phyloP scores from a whole-genome alignment of 2,329 filamentous ascomycete genomes.

The Aureobasidium sp. region DNA sequence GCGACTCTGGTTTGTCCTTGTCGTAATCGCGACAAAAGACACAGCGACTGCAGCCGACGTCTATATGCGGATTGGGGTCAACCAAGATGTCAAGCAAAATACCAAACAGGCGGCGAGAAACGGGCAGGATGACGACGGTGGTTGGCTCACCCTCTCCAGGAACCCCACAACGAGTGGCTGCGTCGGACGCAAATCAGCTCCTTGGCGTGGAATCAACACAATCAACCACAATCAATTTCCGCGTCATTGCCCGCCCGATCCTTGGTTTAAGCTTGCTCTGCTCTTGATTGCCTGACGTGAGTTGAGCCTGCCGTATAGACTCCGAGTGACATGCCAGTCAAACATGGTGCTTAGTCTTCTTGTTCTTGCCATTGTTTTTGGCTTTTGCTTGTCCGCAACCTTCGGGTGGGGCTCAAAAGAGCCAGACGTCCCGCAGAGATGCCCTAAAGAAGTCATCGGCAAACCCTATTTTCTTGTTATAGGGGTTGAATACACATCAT shows the following conservation, averaged over 20 bases:
- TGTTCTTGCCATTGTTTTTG: background rate
- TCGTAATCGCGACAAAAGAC: background rate
- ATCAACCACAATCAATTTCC: background rate
- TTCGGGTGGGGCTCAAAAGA: background rate
- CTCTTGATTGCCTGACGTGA: background rate
- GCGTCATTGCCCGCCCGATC: background rate
- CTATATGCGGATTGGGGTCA: background rate
- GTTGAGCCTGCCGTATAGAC: background rate
- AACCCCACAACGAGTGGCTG: conserved; percentile 1
- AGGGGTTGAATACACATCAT: background rate
- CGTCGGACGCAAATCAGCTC: background rate
- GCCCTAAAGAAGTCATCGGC: background rate
- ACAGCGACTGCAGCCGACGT: background rate
- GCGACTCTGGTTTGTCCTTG: background rate
- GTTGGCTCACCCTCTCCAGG: background rate
- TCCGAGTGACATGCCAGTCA: background rate
- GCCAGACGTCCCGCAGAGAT: background rate
- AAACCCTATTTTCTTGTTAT: background rate
- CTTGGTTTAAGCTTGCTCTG: background rate
- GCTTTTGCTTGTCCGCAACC: conserved; percentile 5
- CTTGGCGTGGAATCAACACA: conserved; percentile 4
- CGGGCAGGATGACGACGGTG: background rate
- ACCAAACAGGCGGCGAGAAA: conserved; percentile 8
- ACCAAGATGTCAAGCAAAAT: background rate
- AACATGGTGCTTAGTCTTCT: background rate